Conservation (phyloP, 768 basidiomycete genomes). For the Tricholoma sp. region DNA sequence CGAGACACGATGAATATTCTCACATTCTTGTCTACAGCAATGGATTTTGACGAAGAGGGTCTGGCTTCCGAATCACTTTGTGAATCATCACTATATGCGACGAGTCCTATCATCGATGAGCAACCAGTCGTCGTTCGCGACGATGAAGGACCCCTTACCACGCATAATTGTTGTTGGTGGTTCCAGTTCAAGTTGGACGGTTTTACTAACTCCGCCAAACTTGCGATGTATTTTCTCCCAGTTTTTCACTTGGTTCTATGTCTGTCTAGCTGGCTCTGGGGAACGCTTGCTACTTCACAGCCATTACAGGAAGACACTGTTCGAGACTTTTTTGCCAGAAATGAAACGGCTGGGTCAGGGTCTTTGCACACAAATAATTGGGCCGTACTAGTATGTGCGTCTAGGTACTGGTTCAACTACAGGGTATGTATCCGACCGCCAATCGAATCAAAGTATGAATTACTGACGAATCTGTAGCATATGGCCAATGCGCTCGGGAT, state of each 20-base stretch:
- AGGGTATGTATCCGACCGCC: constrained; percentile 48
- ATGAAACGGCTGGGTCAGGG: constrained; percentile 24
- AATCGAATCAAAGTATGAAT: neutral
- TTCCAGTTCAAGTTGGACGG: constrained; percentile 6
- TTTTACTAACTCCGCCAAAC: constrained; percentile 18
- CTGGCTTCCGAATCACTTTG: constrained; percentile 50
- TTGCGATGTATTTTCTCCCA: constrained; percentile 24
- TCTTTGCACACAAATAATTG: constrained; percentile 91
- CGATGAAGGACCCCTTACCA: neutral
- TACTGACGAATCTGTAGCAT: constrained; percentile 50
- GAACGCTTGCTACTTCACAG: constrained; percentile 17
- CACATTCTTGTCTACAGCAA: constrained; percentile 43
- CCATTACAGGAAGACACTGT: constrained; percentile 33
- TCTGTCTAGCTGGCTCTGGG: constrained; percentile 31
- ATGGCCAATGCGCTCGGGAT: constrained; percentile 99
- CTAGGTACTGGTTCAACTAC: constrained; percentile 98
- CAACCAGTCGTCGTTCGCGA: neutral
- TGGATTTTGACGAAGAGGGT: constrained; percentile 27
- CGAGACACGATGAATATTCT: constrained; percentile 42
- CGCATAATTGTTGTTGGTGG: neutral
- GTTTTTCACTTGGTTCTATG: constrained; percentile 27
- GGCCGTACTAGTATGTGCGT: constrained; percentile 95
- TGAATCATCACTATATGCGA: constrained; percentile 62
- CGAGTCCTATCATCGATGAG: constrained; percentile 39
- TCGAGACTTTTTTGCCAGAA: constrained; percentile 41